Evolutionary conservation across 495 filamentous ascomycete genomes (phyloP), one percentile per base, ranked within the genome.

Genomic region (Poronia punctata): DNA sequence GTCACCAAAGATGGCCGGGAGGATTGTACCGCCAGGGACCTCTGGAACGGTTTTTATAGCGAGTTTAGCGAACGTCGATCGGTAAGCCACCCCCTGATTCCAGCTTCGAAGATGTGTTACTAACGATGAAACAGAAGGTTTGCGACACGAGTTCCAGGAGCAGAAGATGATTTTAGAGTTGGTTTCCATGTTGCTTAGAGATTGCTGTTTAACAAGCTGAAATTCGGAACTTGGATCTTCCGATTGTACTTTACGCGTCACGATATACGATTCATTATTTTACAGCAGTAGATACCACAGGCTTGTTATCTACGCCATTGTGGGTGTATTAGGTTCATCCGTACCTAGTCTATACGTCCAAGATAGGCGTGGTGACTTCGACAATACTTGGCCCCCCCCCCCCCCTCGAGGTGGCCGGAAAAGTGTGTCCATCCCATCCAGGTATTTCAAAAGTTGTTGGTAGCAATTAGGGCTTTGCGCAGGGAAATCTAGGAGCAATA

Each of bases 21-120:
- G 49, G 68, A 73, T 11, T 87, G 84, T 59, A 64, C 68, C 2
- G 76, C 83, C 36, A 68, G 79, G 32, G 72, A 80, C 38, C 61
- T 85, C 0, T 88, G 84, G 83, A 76, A 76, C 57, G 63, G 68
- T n/a, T 57, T 87, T 35, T 88, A 86, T 62, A 65, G 74, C 40
- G 79, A 85, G 50, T 88, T 85, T 50, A 62, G 72, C 21, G 54
- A 67, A 32, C 66, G 74, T 43, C 66, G 83, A 50, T 75, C 75
- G 70, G 80, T 80, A 50, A 19, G 68, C n/a, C n/a, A n/a, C n/a
- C n/a, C n/a, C n/a, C n/a, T n/a, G n/a, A n/a, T n/a, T n/a, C n/a
- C n/a, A n/a, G n/a, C n/a, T n/a, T n/a, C n/a, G n/a, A n/a, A n/a
- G n/a, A n/a, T n/a, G n/a, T n/a, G 5, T 12, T 11, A 25, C 55